phyloP scores from a whole-genome alignment of 2,329 filamentous ascomycete genomes.

The Tolypocladium amazonense region DNA sequence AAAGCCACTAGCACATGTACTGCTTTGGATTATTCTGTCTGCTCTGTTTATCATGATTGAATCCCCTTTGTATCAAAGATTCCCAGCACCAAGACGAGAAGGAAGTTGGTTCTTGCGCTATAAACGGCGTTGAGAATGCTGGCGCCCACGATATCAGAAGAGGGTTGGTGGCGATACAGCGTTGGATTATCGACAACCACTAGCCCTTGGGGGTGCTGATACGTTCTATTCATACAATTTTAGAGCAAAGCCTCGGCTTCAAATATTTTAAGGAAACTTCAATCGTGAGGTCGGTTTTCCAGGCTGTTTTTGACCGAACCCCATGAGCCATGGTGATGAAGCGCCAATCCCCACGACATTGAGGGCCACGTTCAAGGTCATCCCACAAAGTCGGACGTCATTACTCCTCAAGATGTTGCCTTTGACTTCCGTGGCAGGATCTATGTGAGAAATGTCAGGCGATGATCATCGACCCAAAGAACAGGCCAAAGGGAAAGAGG shows the following conservation, averaged over 20 bases:
- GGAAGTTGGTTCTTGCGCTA: neutral
- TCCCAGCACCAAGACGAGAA: neutral
- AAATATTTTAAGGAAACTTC: neutral
- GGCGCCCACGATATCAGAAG: neutral
- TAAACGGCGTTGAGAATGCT: neutral
- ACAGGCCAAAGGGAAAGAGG: too few species aligned
- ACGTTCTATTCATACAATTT: neutral
- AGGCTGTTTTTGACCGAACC: neutral
- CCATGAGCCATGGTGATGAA: slow-evolving; percentile 63
- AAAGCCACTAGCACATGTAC: neutral
- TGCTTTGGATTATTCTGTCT: neutral
- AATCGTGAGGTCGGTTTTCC: neutral
- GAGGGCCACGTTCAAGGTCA: slow-evolving; percentile 54
- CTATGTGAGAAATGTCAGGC: slow-evolving; percentile 6
- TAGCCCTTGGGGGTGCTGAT: neutral
- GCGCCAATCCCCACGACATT: slow-evolving; percentile 58
- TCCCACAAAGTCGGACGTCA: slow-evolving; percentile 56
- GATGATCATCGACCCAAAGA: neutral
- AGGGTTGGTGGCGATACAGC: neutral
- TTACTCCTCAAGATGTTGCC: slow-evolving; percentile 48
- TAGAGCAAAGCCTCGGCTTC: neutral
- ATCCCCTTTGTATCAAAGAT: neutral
- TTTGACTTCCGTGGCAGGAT: slow-evolving; percentile 61
- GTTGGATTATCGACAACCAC: neutral
- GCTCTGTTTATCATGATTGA: neutral